Percentiles rank a stretch among this genome's conserved stretches.
Conservation (phyloP, 106 monocot genomes). For the Dactylorhiza incarnata region DNA sequence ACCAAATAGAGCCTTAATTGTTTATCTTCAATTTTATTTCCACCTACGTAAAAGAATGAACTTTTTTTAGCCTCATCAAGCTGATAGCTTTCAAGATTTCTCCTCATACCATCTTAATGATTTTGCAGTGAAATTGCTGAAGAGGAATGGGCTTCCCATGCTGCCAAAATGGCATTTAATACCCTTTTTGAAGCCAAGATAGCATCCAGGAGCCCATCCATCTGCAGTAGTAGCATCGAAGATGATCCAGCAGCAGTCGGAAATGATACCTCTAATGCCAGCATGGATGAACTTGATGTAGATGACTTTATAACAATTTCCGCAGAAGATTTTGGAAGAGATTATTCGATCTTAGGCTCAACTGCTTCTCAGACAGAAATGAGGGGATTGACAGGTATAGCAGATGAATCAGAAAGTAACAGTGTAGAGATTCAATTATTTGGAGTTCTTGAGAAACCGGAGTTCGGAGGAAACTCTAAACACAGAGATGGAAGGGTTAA, state of each 20-base stretch:
- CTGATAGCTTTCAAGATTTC: background rate
- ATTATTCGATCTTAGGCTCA: background rate
- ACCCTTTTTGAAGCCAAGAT: background rate
- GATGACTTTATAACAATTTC: constrained; percentile 2
- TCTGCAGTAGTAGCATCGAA: background rate
- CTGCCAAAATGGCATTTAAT: constrained; percentile 5
- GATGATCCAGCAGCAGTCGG: background rate
- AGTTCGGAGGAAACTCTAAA: background rate
- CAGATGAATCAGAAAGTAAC: background rate
- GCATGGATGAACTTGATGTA: background rate
- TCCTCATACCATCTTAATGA: background rate
- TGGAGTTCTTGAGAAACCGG: background rate
- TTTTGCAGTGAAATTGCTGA: constrained; percentile 11
- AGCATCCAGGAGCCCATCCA: background rate
- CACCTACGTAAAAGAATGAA: too few relatives aligned
- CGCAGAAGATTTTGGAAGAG: background rate
- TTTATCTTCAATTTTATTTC: too few relatives aligned
- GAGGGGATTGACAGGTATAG: background rate
- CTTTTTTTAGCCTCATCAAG: too few relatives aligned
- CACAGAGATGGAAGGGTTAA: background rate
- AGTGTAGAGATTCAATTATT: background rate
- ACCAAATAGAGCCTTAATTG: too few relatives aligned
- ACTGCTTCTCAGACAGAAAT: background rate
- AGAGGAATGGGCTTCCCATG: constrained; percentile 4
- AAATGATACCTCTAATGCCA: background rate